phyloP scores from a whole-genome alignment of 164 flowering plant species.

The Piper longum region DNA sequence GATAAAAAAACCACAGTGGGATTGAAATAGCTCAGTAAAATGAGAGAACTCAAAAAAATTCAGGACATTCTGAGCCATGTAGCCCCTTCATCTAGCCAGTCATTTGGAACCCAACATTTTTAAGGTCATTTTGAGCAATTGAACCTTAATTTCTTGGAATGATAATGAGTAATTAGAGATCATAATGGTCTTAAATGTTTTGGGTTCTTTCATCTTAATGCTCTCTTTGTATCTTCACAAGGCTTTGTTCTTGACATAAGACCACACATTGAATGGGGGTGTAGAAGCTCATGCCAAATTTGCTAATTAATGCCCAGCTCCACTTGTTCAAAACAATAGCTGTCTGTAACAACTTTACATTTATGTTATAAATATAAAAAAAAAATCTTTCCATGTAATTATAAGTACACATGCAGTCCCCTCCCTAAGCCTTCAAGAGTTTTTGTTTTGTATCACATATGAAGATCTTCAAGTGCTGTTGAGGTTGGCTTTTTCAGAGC shows the following conservation, averaged over 20 bases:
- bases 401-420: background rate
- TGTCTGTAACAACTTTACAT: background rate
- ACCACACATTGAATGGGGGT: conserved; percentile 19
- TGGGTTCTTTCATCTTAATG: conserved; percentile 4
- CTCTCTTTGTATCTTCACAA: conserved; percentile 39
- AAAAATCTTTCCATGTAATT: too few species aligned
- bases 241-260: conserved; percentile 17
- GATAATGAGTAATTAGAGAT: too few species aligned
- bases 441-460: background rate
- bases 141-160: too few species aligned
- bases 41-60: too few species aligned
- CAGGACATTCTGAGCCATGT: too few species aligned
- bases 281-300: conserved; percentile 20
- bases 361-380: background rate
- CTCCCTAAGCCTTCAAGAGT: background rate
- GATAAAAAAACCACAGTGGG: too few species aligned
- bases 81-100: too few species aligned
- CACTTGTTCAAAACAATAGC: conserved; percentile 9
- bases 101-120: too few species aligned
- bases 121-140: too few species aligned
- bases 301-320: conserved; percentile 3
- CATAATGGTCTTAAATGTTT: too few species aligned
- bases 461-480: conserved; percentile 1
- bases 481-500: conserved; percentile 6
- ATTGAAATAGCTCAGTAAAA: too few species aligned